Base-by-base conservation (phyloP, 2,329 filamentous ascomycete genomes). In the Phialocephala subalpina region DNA sequence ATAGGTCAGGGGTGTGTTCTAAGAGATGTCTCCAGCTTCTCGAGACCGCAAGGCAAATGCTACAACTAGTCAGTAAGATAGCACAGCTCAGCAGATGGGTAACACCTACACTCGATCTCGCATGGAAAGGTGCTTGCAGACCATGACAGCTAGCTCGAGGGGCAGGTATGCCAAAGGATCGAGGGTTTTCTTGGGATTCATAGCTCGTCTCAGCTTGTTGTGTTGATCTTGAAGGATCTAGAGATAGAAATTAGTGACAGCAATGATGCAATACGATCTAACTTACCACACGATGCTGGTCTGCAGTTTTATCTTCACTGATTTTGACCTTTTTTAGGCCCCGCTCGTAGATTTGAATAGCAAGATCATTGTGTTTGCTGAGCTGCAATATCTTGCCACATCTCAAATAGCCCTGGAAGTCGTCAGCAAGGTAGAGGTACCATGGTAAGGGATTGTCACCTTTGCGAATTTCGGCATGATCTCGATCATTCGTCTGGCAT, bases 121-220 rank as follows among this genome's bases (percentile, higher is more conserved):
- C 63, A 75, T 73, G 1, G 60, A 57, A 12, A 78, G 70, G 60
- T 74, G 40, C n/a, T 70, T 59, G 16, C 71, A 70, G 12, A 78
- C 62, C 69, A 78, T 76, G 56, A 73, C 58, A 52, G 67, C 73
- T n/a, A 79, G 33, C 61, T 79, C 78, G 9, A 73, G 29, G 8
- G 78, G 77, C 33, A 79, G 70, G 55, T 70, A 72, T 3, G 67
- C 52, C 20, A 79, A 63, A 22, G 76, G 77, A 61, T 79, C 76
- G n/a, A 69, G 66, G 25, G 59, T 67, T 58, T 72, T 75, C 14
- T 63, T 62, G 25, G 73, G 73, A 16, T 71, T 65, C 53, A 71
- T 65, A 25, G 67, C 69, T 38, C 67, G 58, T 52, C 67, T 66
- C 20, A 79, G 57, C 61, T 75, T 76, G 45, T 74, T 70, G 60